Conservation (phyloP, 2,329 filamentous ascomycete species). For the Dothideomycetes sp. region DNA sequence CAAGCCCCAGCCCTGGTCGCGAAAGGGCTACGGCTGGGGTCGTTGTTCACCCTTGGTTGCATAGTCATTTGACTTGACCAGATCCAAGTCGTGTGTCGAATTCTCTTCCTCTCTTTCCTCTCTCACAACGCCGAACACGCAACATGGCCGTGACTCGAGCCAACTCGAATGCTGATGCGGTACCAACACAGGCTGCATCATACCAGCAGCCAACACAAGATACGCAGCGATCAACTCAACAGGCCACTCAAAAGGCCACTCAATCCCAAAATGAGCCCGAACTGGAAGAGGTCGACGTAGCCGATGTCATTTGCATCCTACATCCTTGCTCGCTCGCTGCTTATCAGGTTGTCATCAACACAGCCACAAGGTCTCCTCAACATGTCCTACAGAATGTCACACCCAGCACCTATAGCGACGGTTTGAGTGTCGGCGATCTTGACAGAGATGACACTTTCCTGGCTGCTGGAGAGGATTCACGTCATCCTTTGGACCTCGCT, state of each 20-base stretch:
- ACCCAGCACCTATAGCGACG: conserved; percentile 25
- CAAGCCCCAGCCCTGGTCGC: conserved; percentile 7
- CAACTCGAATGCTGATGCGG: background rate
- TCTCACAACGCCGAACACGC: too few relatives aligned
- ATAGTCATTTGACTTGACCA: too few relatives aligned
- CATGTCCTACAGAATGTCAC: conserved; percentile 48
- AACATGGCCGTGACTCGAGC: conserved; percentile 2
- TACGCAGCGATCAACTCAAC: conserved; percentile 8
- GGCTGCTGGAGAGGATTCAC: conserved; percentile 39
- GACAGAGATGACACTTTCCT: conserved; percentile 39
- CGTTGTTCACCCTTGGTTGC: background rate
- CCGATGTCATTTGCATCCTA: conserved; percentile 82
- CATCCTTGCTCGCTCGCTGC: conserved; percentile 69
- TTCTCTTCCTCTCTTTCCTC: background rate
- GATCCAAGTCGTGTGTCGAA: too few relatives aligned
- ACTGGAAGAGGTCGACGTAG: conserved; percentile 67
- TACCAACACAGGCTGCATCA: background rate
- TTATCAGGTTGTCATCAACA: conserved; percentile 56
- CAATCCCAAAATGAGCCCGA: conserved; percentile 9
- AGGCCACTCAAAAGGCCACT: conserved; percentile 10
- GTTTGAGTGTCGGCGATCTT: conserved; percentile 20
- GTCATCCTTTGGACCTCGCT: conserved; percentile 44
- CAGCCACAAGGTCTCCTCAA: conserved; percentile 43
- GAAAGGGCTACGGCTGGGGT: conserved; percentile 11
- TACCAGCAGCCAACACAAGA: background rate